Conservation (phyloP, 2,329 filamentous ascomycete species). For the Westerdykella ornata region DNA sequence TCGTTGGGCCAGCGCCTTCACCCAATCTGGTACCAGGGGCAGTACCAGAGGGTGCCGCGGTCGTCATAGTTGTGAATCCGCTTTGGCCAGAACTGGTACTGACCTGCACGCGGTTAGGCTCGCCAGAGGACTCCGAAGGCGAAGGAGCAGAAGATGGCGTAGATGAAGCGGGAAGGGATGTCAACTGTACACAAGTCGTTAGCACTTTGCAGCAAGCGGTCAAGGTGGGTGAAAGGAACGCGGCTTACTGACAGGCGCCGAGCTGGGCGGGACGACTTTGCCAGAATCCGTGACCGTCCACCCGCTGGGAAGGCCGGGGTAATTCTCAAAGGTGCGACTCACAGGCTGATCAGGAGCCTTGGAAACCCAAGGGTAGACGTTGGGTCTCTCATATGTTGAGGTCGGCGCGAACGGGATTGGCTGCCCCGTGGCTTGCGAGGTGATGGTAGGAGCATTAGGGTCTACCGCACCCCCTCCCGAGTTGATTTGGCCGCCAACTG, state of each 20-base stretch:
- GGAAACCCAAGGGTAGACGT: slow-evolving; percentile 56
- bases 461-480: slow-evolving; percentile 51
- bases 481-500: slow-evolving; percentile 72
- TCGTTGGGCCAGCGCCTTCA: not conserved
- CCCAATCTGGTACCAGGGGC: not conserved
- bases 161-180: slow-evolving; percentile 48
- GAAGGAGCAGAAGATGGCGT: slow-evolving; percentile 43
- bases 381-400: slow-evolving; percentile 41
- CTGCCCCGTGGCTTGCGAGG: slow-evolving; percentile 55
- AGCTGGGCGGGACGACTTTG: slow-evolving; percentile 68
- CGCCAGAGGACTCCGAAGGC: slow-evolving; percentile 37
- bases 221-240: slow-evolving; percentile 30
- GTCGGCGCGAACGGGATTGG: slow-evolving; percentile 63
- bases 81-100: slow-evolving; percentile 45
- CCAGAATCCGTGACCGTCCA: slow-evolving; percentile 75
- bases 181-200: slow-evolving; percentile 39
- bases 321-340: slow-evolving; percentile 41
- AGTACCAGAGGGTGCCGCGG: slow-evolving; percentile 23
- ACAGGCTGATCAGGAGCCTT: slow-evolving; percentile 47
- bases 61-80: slow-evolving; percentile 46
- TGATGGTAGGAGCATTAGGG: slow-evolving; percentile 54
- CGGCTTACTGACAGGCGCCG: slow-evolving; percentile 60
- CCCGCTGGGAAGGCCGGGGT: slow-evolving; percentile 62
- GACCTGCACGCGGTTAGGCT: slow-evolving; percentile 28
- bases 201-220: slow-evolving; percentile 10